These are phyloP conservation scores for Suhomyces kilbournensis DNA, from an alignment of 805 yeast genomes.

Conservation along the genomic window DNA sequence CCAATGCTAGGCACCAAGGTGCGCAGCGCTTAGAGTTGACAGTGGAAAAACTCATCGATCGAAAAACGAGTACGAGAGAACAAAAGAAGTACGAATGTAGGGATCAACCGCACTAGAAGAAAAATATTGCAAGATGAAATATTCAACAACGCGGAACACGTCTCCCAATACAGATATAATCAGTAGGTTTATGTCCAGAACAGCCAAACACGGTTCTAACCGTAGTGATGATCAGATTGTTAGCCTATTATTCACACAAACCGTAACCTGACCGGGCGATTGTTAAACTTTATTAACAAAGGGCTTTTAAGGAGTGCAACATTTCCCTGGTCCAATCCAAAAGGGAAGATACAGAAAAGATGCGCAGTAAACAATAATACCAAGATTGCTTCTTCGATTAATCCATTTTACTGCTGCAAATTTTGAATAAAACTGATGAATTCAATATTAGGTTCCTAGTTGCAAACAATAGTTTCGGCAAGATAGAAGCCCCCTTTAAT, in stretches of 20 bases:
- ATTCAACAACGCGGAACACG: not conserved
- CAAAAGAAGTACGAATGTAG: not conserved
- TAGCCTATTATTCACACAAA: not conserved
- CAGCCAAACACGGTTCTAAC: not conserved
- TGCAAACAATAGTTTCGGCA: not conserved
- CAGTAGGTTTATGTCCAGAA: not conserved
- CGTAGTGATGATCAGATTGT: not conserved
- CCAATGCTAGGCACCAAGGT: not conserved
- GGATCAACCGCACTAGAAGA: not conserved
- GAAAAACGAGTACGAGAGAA: not conserved
- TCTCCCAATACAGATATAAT: not conserved
- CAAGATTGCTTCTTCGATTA: not conserved
- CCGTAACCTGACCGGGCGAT: not conserved
- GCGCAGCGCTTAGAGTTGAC: not conserved
- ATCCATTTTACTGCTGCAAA: not conserved
- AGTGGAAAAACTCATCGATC: not conserved
- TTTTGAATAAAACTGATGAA: not conserved
- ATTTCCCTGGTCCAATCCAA: not conserved
- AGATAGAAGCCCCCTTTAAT: conserved; percentile 4
- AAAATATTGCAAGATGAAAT: not conserved
- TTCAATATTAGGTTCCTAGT: not conserved
- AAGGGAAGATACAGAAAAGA: not conserved
- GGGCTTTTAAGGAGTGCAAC: not conserved
- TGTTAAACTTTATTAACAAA: not conserved
- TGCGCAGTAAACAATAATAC: not conserved